Evolutionary conservation across 1,284 basidiomycete genomes (phyloP).

Genomic region (Tremellales sp.): DNA sequence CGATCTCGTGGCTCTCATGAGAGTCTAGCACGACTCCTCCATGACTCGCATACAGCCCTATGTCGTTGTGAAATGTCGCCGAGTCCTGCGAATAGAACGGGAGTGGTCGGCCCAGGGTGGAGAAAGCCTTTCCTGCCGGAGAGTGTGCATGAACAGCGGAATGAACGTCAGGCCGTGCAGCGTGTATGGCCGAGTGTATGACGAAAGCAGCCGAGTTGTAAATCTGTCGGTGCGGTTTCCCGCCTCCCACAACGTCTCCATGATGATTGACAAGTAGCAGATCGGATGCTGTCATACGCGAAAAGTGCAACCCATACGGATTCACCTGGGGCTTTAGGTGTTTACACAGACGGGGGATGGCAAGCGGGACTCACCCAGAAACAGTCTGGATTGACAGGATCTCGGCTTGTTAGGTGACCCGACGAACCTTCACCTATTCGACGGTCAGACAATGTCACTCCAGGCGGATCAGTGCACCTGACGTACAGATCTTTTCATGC

Average conservation of each 20-base stretch:
- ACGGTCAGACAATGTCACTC: too few species aligned
- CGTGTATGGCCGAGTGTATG: constrained; percentile 58
- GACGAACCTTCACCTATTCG: constrained; percentile 53
- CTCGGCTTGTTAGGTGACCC: constrained; percentile 61
- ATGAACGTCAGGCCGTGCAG: constrained; percentile 59
- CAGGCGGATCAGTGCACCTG: not conserved
- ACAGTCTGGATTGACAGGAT: constrained; percentile 54
- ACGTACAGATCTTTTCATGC: constrained; percentile 15
- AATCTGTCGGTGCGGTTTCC: constrained; percentile 45
- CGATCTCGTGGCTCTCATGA: constrained; percentile 59
- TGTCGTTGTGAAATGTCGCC: constrained; percentile 24
- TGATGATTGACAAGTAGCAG: constrained; percentile 52
- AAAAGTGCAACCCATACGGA: constrained; percentile 44
- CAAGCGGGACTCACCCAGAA: constrained; percentile 55
- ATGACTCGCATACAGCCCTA: constrained; percentile 47
- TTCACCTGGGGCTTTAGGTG: constrained; percentile 13
- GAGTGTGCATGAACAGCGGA: constrained; percentile 66
- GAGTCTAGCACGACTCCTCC: constrained; percentile 61
- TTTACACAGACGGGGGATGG: not conserved
- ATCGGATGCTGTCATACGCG: constrained; percentile 52
- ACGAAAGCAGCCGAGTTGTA: constrained; percentile 56
- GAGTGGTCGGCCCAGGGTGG: constrained; percentile 55
- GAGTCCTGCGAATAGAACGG: constrained; percentile 49
- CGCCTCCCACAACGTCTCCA: constrained; percentile 52
- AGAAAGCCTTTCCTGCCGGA: constrained; percentile 60